A percentile compares a stretch with the other conserved stretches of the same genome.
These are phyloP conservation scores for Trichophaea hybrida DNA, from an alignment of 2,329 filamentous ascomycete genomes.

Conservation along the genomic window DNA sequence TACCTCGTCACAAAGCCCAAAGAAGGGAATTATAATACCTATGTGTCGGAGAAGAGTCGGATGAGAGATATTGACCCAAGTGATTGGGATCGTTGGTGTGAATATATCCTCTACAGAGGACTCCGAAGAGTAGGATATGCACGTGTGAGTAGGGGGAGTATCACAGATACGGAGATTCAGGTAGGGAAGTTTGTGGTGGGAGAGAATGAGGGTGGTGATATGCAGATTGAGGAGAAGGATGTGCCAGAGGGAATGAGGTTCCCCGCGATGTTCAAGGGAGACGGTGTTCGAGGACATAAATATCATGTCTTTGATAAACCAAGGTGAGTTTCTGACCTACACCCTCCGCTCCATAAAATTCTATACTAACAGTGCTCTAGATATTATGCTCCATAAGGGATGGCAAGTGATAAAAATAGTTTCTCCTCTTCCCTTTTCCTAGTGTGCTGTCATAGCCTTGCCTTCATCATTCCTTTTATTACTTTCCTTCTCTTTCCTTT, in stretches of 20 bases:
- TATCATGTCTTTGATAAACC: constrained; percentile 96
- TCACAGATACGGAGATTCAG: constrained; percentile 95
- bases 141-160: constrained; percentile 71
- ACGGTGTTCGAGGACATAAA: constrained; percentile 73
- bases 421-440: no score
- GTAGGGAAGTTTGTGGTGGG: constrained; percentile 89
- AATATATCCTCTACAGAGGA: constrained; percentile 93
- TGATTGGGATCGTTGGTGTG: constrained; percentile 97
- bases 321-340: constrained; percentile 40
- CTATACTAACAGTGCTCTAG: neutral
- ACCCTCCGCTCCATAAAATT: neutral
- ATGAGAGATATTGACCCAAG: constrained; percentile 90
- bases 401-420: no score
- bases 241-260: constrained; percentile 69
- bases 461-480: no score
- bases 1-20: constrained; percentile 86
- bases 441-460: no score
- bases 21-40: constrained; percentile 92
- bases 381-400: neutral
- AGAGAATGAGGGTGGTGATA: constrained; percentile 45
- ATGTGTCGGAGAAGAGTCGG: constrained; percentile 68
- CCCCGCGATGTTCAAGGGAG: constrained; percentile 66
- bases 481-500: no score
- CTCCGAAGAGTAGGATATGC: constrained; percentile 79
- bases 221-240: constrained; percentile 51